Evolutionary conservation across 2,329 filamentous ascomycete species (phyloP).

Genomic region (Trichoderma polysporum): DNA sequence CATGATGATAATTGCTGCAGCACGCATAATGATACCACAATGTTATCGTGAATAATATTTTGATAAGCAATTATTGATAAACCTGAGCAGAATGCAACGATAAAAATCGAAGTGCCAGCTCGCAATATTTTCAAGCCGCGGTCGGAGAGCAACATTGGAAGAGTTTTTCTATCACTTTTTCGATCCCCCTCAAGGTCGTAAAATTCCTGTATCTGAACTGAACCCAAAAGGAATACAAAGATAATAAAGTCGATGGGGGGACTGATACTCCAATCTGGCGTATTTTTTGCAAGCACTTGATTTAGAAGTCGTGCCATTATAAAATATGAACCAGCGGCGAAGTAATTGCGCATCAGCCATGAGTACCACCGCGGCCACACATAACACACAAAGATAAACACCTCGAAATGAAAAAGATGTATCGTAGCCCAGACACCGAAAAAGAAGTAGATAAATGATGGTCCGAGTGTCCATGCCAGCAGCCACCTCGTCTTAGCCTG

Average conservation of each 20-base stretch:
- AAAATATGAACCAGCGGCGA: background rate
- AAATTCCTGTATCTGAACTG: background rate
- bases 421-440: background rate
- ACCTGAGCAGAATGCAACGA: background rate
- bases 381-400: background rate
- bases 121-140: background rate
- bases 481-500: background rate
- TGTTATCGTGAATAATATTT: background rate
- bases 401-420: background rate
- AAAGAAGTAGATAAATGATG: background rate
- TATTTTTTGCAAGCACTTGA: background rate
- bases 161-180: background rate
- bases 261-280: background rate
- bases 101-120: background rate
- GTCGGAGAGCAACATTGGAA: background rate
- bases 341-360: background rate
- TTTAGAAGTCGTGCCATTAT: background rate
- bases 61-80: background rate
- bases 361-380: background rate
- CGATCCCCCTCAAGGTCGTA: background rate
- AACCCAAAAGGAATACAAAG: background rate
- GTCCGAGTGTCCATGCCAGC: background rate
- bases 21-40: background rate
- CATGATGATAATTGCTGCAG: background rate
- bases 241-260: background rate